Conservation (phyloP, 192 early-diverging fungal species). For the Backusella sp. region DNA sequence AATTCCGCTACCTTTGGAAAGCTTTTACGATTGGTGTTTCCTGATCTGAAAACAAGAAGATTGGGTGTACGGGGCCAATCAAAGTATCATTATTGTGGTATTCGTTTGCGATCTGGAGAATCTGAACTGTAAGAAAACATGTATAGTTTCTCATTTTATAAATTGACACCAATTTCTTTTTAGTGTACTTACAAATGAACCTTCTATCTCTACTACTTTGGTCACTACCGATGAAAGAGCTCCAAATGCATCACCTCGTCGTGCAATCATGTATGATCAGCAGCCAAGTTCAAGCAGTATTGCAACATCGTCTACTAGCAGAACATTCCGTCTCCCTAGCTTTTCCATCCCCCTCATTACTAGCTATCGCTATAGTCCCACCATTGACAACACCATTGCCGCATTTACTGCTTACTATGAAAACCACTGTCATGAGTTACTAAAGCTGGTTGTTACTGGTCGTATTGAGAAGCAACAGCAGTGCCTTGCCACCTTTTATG, state of each 20-base stretch:
- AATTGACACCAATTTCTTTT: no score
- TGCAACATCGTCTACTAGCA: neutral
- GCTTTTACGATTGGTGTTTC: constrained; percentile 47
- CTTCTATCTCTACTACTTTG: neutral
- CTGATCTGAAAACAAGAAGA: constrained; percentile 47
- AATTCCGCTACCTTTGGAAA: constrained; percentile 56
- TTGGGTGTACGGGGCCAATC: constrained; percentile 45
- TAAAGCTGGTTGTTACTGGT: neutral
- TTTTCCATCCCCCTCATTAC: neutral
- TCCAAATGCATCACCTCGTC: neutral
- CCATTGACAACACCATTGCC: neutral
- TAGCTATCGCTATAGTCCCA: neutral
- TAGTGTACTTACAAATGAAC: neutral
- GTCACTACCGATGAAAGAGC: neutral
- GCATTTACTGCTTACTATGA: neutral
- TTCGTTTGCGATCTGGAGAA: constrained; percentile 17
- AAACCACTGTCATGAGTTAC: constrained; percentile 2
- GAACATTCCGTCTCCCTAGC: neutral
- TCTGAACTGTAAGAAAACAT: neutral
- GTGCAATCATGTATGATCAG: neutral
- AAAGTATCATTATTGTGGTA: constrained; percentile 52
- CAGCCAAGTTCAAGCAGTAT: neutral
- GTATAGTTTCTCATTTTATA: no score
- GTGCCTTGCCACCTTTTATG: constrained; percentile 5
- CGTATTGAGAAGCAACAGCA: neutral